Percentiles rank a stretch among this genome's conserved stretches.
Evolutionary conservation across 23 red algal genomes (phyloP).

Genomic region (Pyropia yezoensis): DNA sequence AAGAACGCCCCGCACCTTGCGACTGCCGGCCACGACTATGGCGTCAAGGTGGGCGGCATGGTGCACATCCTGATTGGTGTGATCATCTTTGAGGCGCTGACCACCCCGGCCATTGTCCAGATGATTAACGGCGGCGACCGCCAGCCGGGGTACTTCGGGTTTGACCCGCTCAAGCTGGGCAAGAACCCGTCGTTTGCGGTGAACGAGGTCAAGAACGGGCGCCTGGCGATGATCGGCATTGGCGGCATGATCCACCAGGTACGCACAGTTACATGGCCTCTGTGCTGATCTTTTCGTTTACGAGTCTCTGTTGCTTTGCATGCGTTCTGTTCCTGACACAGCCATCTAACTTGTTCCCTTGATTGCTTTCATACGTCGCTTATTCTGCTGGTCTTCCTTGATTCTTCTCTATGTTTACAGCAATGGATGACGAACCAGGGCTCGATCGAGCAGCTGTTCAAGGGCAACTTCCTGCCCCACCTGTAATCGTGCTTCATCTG

Average conservation of each 20-base stretch:
- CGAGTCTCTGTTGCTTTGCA: too few relatives aligned
- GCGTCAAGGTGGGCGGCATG: conserved; percentile 38
- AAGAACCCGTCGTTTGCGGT: conserved; percentile 48
- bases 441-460: conserved; percentile 60
- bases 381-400: too few relatives aligned
- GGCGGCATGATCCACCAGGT: conserved; percentile 52
- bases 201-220: conserved; percentile 83
- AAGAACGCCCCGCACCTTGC: conserved; percentile 42
- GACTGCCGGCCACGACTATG: conserved; percentile 68
- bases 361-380: too few relatives aligned
- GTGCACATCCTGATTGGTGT: conserved; percentile 60
- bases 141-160: conserved; percentile 65
- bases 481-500: neutral
- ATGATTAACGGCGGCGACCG: conserved; percentile 73
- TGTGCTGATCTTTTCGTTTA: too few relatives aligned
- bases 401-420: too few relatives aligned
- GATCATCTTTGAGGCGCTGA: conserved; percentile 76
- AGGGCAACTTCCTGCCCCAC: conserved; percentile 56
- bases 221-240: conserved; percentile 78
- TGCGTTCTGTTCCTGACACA: too few relatives aligned
- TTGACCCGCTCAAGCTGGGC: conserved; percentile 58
- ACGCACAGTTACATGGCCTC: neutral
- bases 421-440: conserved; percentile 45
- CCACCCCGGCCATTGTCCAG: conserved; percentile 74
- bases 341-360: too few relatives aligned